Evolutionary conservation across 306 rosid genomes (phyloP).

Genomic region (Prinsepia uniflora): DNA sequence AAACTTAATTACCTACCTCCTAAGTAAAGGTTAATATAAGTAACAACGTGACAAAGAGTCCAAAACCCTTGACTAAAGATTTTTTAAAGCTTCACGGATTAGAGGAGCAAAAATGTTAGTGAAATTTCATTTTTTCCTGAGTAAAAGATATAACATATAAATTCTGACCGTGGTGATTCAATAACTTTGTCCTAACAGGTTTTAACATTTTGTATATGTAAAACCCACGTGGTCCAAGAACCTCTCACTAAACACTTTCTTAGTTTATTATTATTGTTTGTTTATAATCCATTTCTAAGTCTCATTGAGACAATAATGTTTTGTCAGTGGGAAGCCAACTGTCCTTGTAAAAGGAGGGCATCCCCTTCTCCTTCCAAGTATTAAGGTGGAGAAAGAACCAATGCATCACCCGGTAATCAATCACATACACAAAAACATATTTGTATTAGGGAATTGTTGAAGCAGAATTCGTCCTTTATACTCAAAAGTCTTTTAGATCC

Average conservation of each 20-base stretch:
- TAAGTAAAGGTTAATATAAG: not conserved
- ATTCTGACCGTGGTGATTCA: too few species aligned
- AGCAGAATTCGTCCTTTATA: too few species aligned
- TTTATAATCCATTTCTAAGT: not conserved
- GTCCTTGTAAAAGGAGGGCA: conserved; percentile 7
- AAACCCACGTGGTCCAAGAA: too few species aligned
- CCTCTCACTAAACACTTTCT: not conserved
- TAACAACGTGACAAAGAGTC: not conserved
- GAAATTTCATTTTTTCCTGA: too few species aligned
- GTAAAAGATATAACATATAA: too few species aligned
- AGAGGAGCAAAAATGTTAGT: too few species aligned
- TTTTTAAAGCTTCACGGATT: not conserved
- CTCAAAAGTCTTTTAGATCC: too few species aligned
- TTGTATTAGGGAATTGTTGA: conserved; percentile 10
- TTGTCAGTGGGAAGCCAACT: conserved; percentile 15
- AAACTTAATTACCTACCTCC: too few species aligned
- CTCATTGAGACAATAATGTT: not conserved
- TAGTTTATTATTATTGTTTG: too few species aligned
- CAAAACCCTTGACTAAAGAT: not conserved
- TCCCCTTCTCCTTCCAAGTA: conserved; percentile 16
- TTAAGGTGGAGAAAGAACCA: conserved; percentile 11
- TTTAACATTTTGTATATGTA: too few species aligned
- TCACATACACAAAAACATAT: conserved; percentile 10
- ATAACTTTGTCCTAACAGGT: too few species aligned
- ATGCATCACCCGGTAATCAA: conserved; percentile 33